Evolutionary conservation across 129 eudicot genomes (phyloP), one percentile per base, ranked within the genome.

Genomic region (Helichrysum umbraculigerum): DNA sequence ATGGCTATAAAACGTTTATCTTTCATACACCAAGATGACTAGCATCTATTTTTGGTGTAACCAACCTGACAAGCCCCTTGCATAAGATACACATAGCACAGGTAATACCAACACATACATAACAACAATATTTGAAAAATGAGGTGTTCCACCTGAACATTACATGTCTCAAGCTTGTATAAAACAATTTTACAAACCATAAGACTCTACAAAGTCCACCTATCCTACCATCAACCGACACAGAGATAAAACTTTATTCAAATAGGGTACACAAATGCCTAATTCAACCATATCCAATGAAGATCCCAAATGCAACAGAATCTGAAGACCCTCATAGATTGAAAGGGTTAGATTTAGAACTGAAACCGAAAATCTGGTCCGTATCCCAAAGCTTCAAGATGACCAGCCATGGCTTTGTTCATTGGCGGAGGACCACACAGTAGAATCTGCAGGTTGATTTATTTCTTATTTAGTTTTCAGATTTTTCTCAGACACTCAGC

Each of bases 401-500:
- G 76, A 67, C 74, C 79, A 57, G 79, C 89, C 89, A 85, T 85
- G 59, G 89, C 82, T 79, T 85, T 85, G 81, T 82, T 82, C 89
- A 85, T 85, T 14, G 81, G 76, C 41, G 86, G 84, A 15, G 89
- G 89, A 10, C 88, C 88, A 50, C 88, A 85, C 76, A 82, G 63
- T 78, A 85, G 70, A 33, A 85, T 85, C 89, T 85, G 82, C 79
- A 72, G 15, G 63, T 33, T 57, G 16, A n/a, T n/a, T 47, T 70
- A 47, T 30, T 30, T 50, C 32, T 64, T 44, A 20, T 33, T 68
- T 9, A 71, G 56, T 70, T 76, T 50, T 25, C 7, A 57, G n/a
- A 29, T 50, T 14, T 25, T 39, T 12, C 34, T 16, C 16, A 29
- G 0, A 50, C 11, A 9, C 14, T 39, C 47, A 9, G 2, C 12